These are phyloP conservation scores for Mallotus nudiflorus DNA, from an alignment of 345 rosid genomes.

Conservation along the genomic window DNA sequence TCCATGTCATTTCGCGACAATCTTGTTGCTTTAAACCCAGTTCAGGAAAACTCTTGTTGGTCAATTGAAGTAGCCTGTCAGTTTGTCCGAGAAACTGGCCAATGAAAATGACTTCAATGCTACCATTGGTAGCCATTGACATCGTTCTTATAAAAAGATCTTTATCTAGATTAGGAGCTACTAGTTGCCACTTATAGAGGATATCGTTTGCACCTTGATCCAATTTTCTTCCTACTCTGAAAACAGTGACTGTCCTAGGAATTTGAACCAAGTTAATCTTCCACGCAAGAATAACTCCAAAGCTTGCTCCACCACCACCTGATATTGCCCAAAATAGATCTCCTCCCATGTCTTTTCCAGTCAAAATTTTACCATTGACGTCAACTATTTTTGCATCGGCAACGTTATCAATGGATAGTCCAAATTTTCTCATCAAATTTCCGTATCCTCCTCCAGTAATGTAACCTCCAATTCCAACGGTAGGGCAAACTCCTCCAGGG, in stretches of 20 bases:
- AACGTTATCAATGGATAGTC: too few species aligned
- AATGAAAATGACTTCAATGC: slow-evolving; percentile 20
- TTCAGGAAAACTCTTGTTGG: too few species aligned
- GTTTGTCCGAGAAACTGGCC: slow-evolving; percentile 41
- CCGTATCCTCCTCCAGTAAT: too few species aligned
- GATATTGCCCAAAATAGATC: slow-evolving; percentile 48
- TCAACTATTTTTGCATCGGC: too few species aligned
- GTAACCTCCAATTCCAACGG: too few species aligned
- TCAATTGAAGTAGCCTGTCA: slow-evolving; percentile 17
- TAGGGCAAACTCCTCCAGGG: too few species aligned
- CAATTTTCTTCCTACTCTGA: slow-evolving; percentile 19
- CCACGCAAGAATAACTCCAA: slow-evolving; percentile 43
- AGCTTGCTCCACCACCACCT: slow-evolving; percentile 54
- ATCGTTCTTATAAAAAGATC: slow-evolving; percentile 27
- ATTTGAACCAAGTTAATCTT: slow-evolving; percentile 45
- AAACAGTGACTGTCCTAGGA: slow-evolving; percentile 45
- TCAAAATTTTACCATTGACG: too few species aligned
- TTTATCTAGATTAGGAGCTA: slow-evolving; percentile 33
- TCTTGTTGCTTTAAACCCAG: too few species aligned
- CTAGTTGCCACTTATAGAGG: slow-evolving; percentile 34
- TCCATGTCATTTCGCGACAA: too few species aligned
- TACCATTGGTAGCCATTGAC: not conserved
- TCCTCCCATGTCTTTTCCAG: slow-evolving; percentile 67
- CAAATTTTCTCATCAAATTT: too few species aligned
- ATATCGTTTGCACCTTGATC: slow-evolving; percentile 46